These are phyloP conservation scores for Naumovozyma castellii DNA, from an alignment of 805 yeast genomes.

Conservation along the genomic window DNA sequence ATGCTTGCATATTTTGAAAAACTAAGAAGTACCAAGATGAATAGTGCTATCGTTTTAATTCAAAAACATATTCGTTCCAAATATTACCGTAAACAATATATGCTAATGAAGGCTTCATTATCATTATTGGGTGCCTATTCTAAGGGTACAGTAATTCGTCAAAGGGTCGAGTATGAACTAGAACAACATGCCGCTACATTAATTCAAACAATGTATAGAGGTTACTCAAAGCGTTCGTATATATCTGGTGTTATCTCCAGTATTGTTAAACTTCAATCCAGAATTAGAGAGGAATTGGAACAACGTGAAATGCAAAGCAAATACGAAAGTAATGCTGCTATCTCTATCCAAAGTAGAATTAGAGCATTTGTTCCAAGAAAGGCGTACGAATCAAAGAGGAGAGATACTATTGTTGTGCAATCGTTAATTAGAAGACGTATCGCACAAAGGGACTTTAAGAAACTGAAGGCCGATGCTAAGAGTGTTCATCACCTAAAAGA, in stretches of 20 bases:
- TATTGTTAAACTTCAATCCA: constrained; percentile 40
- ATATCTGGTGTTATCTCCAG: constrained; percentile 21
- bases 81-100: constrained; percentile 52
- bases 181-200: constrained; percentile 54
- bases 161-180: constrained; percentile 42
- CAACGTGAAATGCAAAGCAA: constrained; percentile 43
- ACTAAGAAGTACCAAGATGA: constrained; percentile 67
- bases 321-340: constrained; percentile 55
- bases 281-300: constrained; percentile 41
- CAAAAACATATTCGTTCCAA: constrained; percentile 73
- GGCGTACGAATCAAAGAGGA: constrained; percentile 36
- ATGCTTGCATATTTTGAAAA: constrained; percentile 88
- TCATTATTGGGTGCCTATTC: constrained; percentile 47
- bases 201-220: constrained; percentile 63
- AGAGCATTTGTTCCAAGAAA: constrained; percentile 61
- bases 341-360: constrained; percentile 59
- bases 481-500: constrained; percentile 84
- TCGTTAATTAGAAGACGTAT: constrained; percentile 63
- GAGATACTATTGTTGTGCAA: constrained; percentile 64
- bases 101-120: constrained; percentile 46
- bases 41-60: constrained; percentile 68
- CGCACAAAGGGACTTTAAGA: constrained; percentile 57
- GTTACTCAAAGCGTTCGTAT: constrained; percentile 38
- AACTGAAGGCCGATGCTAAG: constrained; percentile 77
- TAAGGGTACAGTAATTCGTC: constrained; percentile 57